Conservation (phyloP, 441 rosid species). For the Sinapis alba region DNA sequence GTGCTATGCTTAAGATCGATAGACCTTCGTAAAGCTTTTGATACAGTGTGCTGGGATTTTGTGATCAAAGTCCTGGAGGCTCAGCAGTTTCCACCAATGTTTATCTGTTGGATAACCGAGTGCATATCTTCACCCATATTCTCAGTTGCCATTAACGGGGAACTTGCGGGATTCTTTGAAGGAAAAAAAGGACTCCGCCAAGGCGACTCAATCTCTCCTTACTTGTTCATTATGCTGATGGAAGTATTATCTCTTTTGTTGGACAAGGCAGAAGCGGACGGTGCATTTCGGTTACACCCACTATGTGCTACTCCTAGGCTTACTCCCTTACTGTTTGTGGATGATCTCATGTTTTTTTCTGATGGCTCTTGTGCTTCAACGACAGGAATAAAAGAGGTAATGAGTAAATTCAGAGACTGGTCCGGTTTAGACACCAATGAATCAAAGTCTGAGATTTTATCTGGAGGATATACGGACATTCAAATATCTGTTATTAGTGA, state of each 20-base stretch:
- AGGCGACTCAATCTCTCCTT: not conserved
- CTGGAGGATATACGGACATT: not conserved
- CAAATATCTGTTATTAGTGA: no score
- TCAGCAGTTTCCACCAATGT: not conserved
- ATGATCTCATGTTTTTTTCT: not conserved
- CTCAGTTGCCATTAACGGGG: not conserved
- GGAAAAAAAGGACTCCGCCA: not conserved
- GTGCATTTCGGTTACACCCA: not conserved
- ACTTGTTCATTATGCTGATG: not conserved
- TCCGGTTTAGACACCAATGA: not conserved
- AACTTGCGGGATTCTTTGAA: not conserved
- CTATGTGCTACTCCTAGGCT: not conserved
- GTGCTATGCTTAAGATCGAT: not conserved
- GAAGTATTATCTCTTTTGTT: not conserved
- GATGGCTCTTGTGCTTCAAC: not conserved
- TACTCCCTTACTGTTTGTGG: not conserved
- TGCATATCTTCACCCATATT: not conserved
- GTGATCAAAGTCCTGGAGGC: not conserved
- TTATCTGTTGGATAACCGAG: not conserved
- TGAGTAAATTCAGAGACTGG: not conserved
- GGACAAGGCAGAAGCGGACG: not conserved
- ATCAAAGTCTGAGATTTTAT: not conserved
- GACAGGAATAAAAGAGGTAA: not conserved
- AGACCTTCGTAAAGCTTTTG: not conserved
- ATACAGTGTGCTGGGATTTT: not conserved